phyloP scores from a whole-genome alignment of 192 early-diverging fungal species.

The Spizellomyces sp. region DNA sequence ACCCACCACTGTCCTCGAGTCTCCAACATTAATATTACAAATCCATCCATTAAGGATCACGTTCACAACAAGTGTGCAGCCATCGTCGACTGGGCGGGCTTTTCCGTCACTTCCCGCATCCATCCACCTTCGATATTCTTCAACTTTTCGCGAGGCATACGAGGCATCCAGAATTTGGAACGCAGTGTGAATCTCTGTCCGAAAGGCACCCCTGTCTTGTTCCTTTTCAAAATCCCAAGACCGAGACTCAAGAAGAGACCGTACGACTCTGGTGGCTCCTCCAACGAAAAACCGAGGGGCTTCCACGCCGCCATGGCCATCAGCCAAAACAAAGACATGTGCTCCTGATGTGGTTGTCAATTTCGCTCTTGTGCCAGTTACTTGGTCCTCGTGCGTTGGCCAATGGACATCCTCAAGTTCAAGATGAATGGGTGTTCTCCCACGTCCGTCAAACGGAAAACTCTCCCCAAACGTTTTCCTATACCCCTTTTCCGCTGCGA shows the following conservation, averaged over 20 bases:
- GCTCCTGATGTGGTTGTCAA: background rate
- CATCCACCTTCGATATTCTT: constrained; percentile 55
- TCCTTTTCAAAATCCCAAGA: constrained; percentile 46
- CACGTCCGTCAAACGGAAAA: background rate
- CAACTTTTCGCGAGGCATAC: constrained; percentile 49
- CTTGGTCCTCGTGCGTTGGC: constrained; percentile 24
- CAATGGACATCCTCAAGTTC: constrained; percentile 59
- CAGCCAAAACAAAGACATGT: constrained; percentile 54
- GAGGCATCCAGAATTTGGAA: constrained; percentile 54
- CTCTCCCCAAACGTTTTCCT: constrained; percentile 14
- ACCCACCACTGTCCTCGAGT: constrained; percentile 48
- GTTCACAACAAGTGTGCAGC: constrained; percentile 60
- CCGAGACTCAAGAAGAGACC: constrained; percentile 34
- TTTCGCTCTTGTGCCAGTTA: too few species aligned
- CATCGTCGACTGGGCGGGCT: constrained; percentile 51
- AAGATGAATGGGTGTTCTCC: constrained; percentile 45
- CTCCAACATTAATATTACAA: constrained; percentile 63
- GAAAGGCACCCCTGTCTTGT: constrained; percentile 38
- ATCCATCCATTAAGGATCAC: constrained; percentile 49
- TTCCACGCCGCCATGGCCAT: constrained; percentile 61
- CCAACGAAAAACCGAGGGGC: constrained; percentile 55
- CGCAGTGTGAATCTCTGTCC: constrained; percentile 27
- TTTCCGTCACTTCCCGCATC: constrained; percentile 17
- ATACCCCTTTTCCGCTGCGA: constrained; percentile 45
- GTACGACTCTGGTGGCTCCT: constrained; percentile 25